phyloP scores from a whole-genome alignment of 192 early-diverging fungal genomes.

The Ramicandelaber brevisporus region DNA sequence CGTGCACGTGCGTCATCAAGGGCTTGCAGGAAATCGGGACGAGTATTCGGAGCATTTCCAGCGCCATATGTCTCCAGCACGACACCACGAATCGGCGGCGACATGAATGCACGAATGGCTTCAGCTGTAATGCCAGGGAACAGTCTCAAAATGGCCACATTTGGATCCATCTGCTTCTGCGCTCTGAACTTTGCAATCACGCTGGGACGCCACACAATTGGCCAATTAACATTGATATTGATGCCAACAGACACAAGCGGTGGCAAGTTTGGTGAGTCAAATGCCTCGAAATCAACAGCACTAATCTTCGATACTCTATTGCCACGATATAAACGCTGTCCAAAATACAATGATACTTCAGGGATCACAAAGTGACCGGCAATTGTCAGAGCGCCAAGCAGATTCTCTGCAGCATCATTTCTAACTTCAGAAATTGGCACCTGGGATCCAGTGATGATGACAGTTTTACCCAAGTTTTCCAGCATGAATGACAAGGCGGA shows the following conservation, averaged over 20 bases:
- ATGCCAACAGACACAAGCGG: conserved; percentile 92
- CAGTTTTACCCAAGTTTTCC: conserved; percentile 89
- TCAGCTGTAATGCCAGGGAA: conserved; percentile 84
- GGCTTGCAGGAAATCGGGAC: conserved; percentile 57
- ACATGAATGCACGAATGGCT: conserved; percentile 67
- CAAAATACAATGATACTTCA: conserved; percentile 83
- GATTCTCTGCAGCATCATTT: conserved; percentile 93
- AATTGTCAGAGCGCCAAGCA: conserved; percentile 85
- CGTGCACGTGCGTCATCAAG: conserved; percentile 67
- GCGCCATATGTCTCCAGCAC: conserved; percentile 92
- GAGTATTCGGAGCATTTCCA: conserved; percentile 83
- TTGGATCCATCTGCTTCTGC: conserved; percentile 60
- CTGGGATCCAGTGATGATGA: conserved; percentile 94
- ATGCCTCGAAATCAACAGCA: conserved; percentile 61
- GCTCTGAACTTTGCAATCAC: conserved; percentile 61
- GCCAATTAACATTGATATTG: conserved; percentile 82
- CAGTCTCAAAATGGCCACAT: conserved; percentile 67
- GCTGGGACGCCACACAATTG: conserved; percentile 59
- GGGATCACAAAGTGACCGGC: conserved; percentile 96
- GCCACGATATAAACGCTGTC: conserved; percentile 77
- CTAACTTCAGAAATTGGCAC: conserved; percentile 91
- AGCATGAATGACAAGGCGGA: conserved; percentile 85
- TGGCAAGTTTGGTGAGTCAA: conserved; percentile 63
- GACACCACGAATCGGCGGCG: conserved; percentile 65
- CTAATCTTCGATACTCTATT: conserved; percentile 62